phyloP scores from a whole-genome alignment of 2,329 filamentous ascomycete genomes.

The Clonostachys byssicola region DNA sequence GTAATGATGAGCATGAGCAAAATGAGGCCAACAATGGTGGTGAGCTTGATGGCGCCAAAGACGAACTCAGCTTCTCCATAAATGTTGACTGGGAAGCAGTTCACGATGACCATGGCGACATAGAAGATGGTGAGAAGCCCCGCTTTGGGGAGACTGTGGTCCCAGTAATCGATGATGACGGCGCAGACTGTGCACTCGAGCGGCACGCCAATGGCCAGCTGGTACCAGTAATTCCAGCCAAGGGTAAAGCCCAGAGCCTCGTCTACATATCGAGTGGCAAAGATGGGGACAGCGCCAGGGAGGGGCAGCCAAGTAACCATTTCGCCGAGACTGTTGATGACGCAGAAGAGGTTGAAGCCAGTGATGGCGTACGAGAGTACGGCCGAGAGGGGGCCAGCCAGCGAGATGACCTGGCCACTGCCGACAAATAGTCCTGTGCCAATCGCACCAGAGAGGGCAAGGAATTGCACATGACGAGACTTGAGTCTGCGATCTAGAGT shows the following conservation, averaged over 20 bases:
- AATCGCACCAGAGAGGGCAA: conserved; percentile 34
- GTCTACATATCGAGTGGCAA: conserved; percentile 42
- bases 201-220: conserved; percentile 43
- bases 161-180: conserved; percentile 42
- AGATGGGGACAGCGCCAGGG: conserved; percentile 44
- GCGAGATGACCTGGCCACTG: conserved; percentile 34
- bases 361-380: conserved; percentile 36
- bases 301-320: conserved; percentile 60
- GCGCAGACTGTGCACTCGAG: conserved; percentile 40
- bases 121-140: conserved; percentile 30
- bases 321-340: conserved; percentile 46
- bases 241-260: conserved; percentile 41
- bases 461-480: conserved; percentile 34
- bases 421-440: conserved; percentile 39
- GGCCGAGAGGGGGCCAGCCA: conserved; percentile 33
- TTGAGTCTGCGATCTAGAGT: conserved; percentile 30
- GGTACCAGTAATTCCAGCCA: conserved; percentile 48
- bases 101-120: conserved; percentile 26
- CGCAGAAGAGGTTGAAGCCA: conserved; percentile 41
- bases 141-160: conserved; percentile 14
- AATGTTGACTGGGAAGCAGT: conserved; percentile 32
- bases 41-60: conserved; percentile 43
- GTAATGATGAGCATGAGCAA: conserved; percentile 44
- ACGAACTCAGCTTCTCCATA: conserved; percentile 51
- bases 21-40: conserved; percentile 43